A percentile compares a stretch with the other conserved stretches of the same genome.
Evolutionary conservation across 1,139 yeast genomes (phyloP).

Genomic region (Hanseniaspora sp.): DNA sequence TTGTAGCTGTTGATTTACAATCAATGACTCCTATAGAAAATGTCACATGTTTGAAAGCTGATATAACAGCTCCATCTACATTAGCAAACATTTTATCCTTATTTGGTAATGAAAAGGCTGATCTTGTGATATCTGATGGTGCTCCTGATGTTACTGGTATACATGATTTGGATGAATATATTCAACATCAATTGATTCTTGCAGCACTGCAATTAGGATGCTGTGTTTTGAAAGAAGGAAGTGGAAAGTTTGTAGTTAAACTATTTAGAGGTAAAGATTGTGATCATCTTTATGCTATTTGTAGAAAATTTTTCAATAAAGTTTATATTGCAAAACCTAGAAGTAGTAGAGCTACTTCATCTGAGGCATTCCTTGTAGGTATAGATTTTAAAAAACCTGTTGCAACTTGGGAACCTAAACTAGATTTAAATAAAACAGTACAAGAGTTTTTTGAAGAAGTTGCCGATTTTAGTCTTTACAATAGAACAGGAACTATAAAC

Average conservation of each 20-base stretch:
- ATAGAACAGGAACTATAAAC: constrained; percentile 8
- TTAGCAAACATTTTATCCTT: constrained; percentile 59
- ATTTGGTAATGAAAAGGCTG: constrained; percentile 88
- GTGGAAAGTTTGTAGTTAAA: constrained; percentile 85
- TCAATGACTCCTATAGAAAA: constrained; percentile 93
- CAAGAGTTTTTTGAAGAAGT: constrained; percentile 72
- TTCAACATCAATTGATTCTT: constrained; percentile 84
- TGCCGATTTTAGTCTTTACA: constrained; percentile 39
- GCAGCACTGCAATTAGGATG: constrained; percentile 88
- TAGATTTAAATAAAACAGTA: constrained; percentile 50
- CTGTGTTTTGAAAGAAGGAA: constrained; percentile 69
- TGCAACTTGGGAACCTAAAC: constrained; percentile 63
- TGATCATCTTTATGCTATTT: constrained; percentile 78
- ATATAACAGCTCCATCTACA: constrained; percentile 90
- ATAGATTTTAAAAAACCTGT: constrained; percentile 66
- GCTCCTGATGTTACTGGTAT: constrained; percentile 98
- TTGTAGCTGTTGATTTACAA: constrained; percentile 89
- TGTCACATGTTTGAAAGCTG: constrained; percentile 85
- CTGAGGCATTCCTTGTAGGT: constrained; percentile 90
- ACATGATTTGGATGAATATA: constrained; percentile 91
- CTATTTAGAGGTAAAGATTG: constrained; percentile 93
- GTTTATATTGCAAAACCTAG: constrained; percentile 95
- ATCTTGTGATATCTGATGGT: constrained; percentile 92
- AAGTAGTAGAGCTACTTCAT: constrained; percentile 82
- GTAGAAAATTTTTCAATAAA: constrained; percentile 68